Base-by-base conservation (phyloP, 345 rosid species). In the Moricandia arvensis region DNA sequence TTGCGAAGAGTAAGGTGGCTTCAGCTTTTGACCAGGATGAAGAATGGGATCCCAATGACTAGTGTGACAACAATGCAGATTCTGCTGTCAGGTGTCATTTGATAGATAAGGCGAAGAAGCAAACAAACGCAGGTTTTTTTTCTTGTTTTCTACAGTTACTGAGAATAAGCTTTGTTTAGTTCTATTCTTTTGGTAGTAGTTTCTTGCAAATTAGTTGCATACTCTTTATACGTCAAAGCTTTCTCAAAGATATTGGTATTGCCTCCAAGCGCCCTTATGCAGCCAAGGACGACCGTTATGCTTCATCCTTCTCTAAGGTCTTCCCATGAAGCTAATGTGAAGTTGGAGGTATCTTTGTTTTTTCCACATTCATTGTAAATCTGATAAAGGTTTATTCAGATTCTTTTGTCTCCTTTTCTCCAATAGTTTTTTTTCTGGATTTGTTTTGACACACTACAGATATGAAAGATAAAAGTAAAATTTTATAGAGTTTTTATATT, bases 1-100 rank as follows among this genome's bases (percentile, higher is more conserved):
- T 58, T 45, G 75, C 76, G 55, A 83, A 78, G 74, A 80, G 84
- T 81, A 82, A 83, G 66, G 57, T 79, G 11, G 84, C 84, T 58
- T 84, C 82, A 13, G 67, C 85, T 17, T 79, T 85, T 15, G 93
- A 90, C 75, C 90, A 80, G 55, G 99, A 95, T 53, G 97, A 92
- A 33, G 99, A 95, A 68, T 92, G 94, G 97, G 99, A 95, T 82
- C 93, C 98, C 27, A 88, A 90, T 71, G 99, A 92, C 87, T 95
- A 89, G 83, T 54, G 75, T 21, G 68, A 10, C 71, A 61, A 29
- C 1, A 43, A 47, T 66, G 75, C 58, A 41, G 49, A 41, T 41
- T 41, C 49, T 41, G 15, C 49, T 0, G 49, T 41, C 49, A 11
- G 49, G 49, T 41, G 49, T 38, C 45, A 38, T 38, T 38, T 38